Percentiles rank a stretch among this genome's conserved stretches.
Evolutionary conservation across 1,284 basidiomycete genomes (phyloP).

Genomic region (Rhodotorula sp.): DNA sequence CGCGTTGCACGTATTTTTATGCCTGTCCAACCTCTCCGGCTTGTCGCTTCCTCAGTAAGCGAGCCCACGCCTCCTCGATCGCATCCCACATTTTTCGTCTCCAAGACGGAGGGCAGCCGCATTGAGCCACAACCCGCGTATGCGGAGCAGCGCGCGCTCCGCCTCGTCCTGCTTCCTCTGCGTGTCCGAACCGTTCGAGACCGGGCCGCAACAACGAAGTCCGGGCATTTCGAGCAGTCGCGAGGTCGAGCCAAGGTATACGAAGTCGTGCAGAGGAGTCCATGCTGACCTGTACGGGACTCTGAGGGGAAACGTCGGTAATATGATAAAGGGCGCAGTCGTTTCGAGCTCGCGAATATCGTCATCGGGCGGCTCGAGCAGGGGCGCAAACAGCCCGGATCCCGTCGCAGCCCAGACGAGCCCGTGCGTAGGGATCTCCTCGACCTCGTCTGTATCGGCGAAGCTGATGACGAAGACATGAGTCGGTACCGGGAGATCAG

Average conservation of each 20-base stretch:
- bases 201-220: neutral
- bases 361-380: neutral
- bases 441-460: neutral
- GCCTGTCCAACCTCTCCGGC: neutral
- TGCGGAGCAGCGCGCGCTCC: neutral
- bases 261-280: constrained; percentile 2
- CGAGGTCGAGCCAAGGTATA: constrained; percentile 2
- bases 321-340: neutral
- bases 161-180: neutral
- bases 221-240: neutral
- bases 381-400: neutral
- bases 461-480: constrained; percentile 2
- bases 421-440: neutral
- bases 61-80: constrained; percentile 2
- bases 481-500: neutral
- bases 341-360: neutral
- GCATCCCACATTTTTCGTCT: constrained; percentile 3
- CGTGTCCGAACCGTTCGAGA: neutral
- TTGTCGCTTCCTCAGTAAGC: neutral
- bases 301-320: neutral
- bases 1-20: no score
- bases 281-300: neutral
- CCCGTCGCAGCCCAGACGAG: neutral
- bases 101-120: neutral
- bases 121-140: constrained; percentile 5